Conservation (phyloP, 2,329 filamentous ascomycete genomes). For the Aspergillus sergii region DNA sequence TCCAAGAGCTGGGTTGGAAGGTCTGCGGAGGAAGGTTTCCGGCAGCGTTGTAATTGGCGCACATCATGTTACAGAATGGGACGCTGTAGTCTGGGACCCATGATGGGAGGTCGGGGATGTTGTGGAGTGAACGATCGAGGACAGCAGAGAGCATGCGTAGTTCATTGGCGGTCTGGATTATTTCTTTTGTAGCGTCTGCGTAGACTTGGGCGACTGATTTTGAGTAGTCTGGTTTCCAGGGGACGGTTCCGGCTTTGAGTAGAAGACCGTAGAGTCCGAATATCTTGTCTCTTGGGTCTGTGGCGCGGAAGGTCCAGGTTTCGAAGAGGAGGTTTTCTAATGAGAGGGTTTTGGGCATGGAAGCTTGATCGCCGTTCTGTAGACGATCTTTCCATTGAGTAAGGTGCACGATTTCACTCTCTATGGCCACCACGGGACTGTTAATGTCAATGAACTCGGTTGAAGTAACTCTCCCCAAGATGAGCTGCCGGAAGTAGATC, state of each 20-base stretch:
- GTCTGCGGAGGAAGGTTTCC: background rate
- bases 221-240: slow-evolving; percentile 7
- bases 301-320: slow-evolving; percentile 9
- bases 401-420: slow-evolving; percentile 6
- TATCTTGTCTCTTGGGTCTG: slow-evolving; percentile 7
- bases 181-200: background rate
- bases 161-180: slow-evolving; percentile 4
- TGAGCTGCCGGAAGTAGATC: slow-evolving; percentile 4
- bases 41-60: background rate
- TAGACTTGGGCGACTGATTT: slow-evolving; percentile 2
- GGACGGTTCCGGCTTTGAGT: background rate
- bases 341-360: background rate
- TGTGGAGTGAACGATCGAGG: slow-evolving; percentile 1
- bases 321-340: slow-evolving; percentile 10
- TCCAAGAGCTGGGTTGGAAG: background rate
- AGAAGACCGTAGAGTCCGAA: slow-evolving; percentile 6
- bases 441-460: background rate
- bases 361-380: slow-evolving; percentile 2
- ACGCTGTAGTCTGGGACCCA: slow-evolving; percentile 11
- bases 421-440: slow-evolving; percentile 3
- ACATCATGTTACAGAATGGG: slow-evolving; percentile 7
- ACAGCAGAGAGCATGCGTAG: slow-evolving; percentile 7
- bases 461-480: slow-evolving; percentile 1
- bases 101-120: slow-evolving; percentile 1
- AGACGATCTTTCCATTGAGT: slow-evolving; percentile 8